Percentiles rank a stretch among this genome's conserved stretches.
These are phyloP conservation scores for Rubia occidens DNA, from an alignment of 305 asterid species.

Conservation along the genomic window DNA sequence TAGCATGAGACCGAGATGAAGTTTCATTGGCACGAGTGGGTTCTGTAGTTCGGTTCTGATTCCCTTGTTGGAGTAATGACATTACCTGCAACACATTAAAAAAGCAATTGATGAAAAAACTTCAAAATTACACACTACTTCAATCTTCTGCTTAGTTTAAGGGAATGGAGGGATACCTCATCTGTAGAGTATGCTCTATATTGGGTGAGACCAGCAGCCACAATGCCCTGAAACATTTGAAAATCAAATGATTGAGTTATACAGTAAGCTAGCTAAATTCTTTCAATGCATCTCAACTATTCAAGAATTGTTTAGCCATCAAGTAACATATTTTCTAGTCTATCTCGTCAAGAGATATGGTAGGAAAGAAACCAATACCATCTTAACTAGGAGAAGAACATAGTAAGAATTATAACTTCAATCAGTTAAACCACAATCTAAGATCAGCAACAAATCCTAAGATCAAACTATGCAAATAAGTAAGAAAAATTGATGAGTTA, in stretches of 20 bases:
- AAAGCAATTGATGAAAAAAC: neutral
- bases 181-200: slow-evolving; percentile 51
- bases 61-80: slow-evolving; percentile 61
- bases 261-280: neutral
- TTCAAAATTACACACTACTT: neutral
- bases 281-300: neutral
- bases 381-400: neutral
- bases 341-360: neutral
- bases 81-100: slow-evolving; percentile 32
- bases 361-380: neutral
- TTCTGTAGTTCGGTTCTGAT: slow-evolving; percentile 48
- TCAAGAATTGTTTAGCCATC: neutral
- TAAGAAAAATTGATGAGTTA: neutral
- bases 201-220: slow-evolving; percentile 56
- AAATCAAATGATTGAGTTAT: neutral
- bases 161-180: slow-evolving; percentile 29
- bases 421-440: neutral
- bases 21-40: slow-evolving; percentile 62
- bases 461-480: neutral
- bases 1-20: slow-evolving; percentile 61
- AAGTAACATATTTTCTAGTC: neutral
- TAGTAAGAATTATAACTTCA: neutral
- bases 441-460: neutral
- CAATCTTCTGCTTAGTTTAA: slow-evolving; percentile 7
- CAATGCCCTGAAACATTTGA: slow-evolving; percentile 41